A percentile compares a stretch with the other conserved stretches of the same genome.
These are phyloP conservation scores for Pichia thaimueangensis DNA, from an alignment of 805 yeast species.

Conservation along the genomic window DNA sequence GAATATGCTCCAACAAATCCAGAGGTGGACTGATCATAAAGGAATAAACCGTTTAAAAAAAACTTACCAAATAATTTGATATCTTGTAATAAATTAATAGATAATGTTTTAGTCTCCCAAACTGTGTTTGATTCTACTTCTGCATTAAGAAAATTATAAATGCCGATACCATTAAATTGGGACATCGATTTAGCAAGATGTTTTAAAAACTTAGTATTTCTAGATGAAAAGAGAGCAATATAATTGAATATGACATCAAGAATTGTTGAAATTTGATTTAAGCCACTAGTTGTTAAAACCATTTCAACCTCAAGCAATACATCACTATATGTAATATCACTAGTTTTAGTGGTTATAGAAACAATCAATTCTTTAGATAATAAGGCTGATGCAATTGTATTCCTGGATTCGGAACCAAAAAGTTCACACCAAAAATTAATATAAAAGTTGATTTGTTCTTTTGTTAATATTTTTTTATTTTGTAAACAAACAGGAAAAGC, in stretches of 20 bases:
- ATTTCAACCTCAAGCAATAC: slow-evolving; percentile 42
- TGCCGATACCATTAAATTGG: slow-evolving; percentile 42
- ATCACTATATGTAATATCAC: slow-evolving; percentile 16
- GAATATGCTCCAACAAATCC: slow-evolving; percentile 25
- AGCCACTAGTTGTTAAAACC: slow-evolving; percentile 42
- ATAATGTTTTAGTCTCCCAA: slow-evolving; percentile 41
- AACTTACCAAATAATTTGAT: slow-evolving; percentile 30
- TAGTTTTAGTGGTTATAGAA: slow-evolving; percentile 34
- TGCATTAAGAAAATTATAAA: slow-evolving; percentile 40
- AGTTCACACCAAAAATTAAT: slow-evolving; percentile 47
- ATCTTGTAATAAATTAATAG: slow-evolving; percentile 36
- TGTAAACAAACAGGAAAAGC: slow-evolving; percentile 30
- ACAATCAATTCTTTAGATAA: slow-evolving; percentile 31
- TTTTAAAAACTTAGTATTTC: slow-evolving; percentile 11
- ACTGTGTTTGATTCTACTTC: slow-evolving; percentile 34
- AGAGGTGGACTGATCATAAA: slow-evolving; percentile 21
- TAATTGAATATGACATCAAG: slow-evolving; percentile 31
- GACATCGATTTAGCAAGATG: slow-evolving; percentile 37
- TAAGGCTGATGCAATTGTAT: slow-evolving; percentile 41
- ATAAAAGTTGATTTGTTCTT: slow-evolving; percentile 26
- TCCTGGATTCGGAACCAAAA: slow-evolving; percentile 55
- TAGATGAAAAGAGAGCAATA: slow-evolving; percentile 16
- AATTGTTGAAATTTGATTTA: slow-evolving; percentile 30
- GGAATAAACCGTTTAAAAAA: slow-evolving; percentile 37
- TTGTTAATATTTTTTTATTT: slow-evolving; percentile 7